Percentiles rank a stretch among this genome's conserved stretches.
phyloP scores from a whole-genome alignment of 106 monocot species.

The Narthecium ossifragum region DNA sequence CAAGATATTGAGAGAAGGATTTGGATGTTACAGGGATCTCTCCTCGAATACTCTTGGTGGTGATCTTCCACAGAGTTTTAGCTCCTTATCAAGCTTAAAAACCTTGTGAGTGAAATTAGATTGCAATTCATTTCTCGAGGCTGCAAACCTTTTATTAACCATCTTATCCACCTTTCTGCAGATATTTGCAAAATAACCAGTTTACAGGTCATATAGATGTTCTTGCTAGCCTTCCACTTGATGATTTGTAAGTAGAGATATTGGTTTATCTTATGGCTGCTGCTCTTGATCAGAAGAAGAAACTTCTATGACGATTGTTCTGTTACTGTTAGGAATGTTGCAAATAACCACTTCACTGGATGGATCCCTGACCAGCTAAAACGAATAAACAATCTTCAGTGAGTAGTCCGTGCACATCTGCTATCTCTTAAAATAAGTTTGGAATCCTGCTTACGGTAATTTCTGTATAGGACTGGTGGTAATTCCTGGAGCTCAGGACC shows the following conservation, averaged over 20 bases:
- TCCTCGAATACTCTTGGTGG: conserved; percentile 63
- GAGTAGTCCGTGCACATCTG: conserved; percentile 16
- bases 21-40: conserved; percentile 46
- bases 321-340: conserved; percentile 55
- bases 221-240: conserved; percentile 60
- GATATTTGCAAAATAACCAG: conserved; percentile 78
- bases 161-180: conserved; percentile 22
- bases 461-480: conserved; percentile 51
- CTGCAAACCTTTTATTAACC: not conserved
- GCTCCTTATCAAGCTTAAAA: conserved; percentile 35
- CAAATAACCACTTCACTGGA: conserved; percentile 80
- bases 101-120: conserved; percentile 38
- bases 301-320: not conserved
- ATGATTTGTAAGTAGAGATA: conserved; percentile 52
- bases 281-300: not conserved
- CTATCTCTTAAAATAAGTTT: not conserved
- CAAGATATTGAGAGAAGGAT: no score
- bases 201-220: conserved; percentile 72
- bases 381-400: conserved; percentile 70
- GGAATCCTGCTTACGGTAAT: not conserved
- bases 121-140: not conserved
- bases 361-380: conserved; percentile 67
- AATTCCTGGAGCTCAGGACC: conserved; percentile 71
- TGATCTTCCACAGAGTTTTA: conserved; percentile 58
- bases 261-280: not conserved